These are phyloP conservation scores for Penicillium cinerascens DNA, from an alignment of 495 filamentous ascomycete genomes.

Conservation along the genomic window DNA sequence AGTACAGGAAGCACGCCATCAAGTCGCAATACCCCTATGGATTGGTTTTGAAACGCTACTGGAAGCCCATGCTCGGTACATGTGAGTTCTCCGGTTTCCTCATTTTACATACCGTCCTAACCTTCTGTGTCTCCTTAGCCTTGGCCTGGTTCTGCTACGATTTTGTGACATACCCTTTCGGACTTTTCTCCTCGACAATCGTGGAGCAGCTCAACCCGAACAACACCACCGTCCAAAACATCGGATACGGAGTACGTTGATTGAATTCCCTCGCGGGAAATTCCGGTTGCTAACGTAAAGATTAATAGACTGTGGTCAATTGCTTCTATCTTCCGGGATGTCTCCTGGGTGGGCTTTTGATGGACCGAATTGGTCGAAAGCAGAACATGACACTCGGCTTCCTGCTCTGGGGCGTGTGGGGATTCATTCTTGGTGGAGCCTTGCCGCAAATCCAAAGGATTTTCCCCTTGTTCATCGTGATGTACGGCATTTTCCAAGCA, in stretches of 20 bases:
- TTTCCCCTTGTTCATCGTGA: slow-evolving; percentile 48
- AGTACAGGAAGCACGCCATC: slow-evolving; percentile 36
- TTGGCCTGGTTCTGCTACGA: slow-evolving; percentile 42
- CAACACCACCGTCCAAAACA: slow-evolving; percentile 41
- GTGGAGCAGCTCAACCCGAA: slow-evolving; percentile 32
- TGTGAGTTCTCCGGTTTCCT: slow-evolving; percentile 15
- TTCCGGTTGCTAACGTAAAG: not conserved
- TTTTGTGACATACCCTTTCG: slow-evolving; percentile 41
- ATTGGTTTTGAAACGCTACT: slow-evolving; percentile 35
- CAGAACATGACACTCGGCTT: slow-evolving; percentile 47
- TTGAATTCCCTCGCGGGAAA: not conserved
- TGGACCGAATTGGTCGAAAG: slow-evolving; percentile 48
- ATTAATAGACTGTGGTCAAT: slow-evolving; percentile 45
- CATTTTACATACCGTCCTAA: not conserved
- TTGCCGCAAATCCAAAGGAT: slow-evolving; percentile 38
- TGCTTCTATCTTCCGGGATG: slow-evolving; percentile 48
- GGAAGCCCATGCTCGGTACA: slow-evolving; percentile 39
- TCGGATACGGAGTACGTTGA: slow-evolving; percentile 37
- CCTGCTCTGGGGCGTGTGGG: slow-evolving; percentile 37
- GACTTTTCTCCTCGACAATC: slow-evolving; percentile 38
- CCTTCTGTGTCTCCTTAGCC: slow-evolving; percentile 10
- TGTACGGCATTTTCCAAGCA: slow-evolving; percentile 49
- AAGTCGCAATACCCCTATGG: slow-evolving; percentile 33
- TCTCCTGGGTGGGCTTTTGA: slow-evolving; percentile 44
- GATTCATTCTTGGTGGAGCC: slow-evolving; percentile 47